Evolutionary conservation across 2,329 filamentous ascomycete species (phyloP).

Genomic region (Colletotrichum filicis): DNA sequence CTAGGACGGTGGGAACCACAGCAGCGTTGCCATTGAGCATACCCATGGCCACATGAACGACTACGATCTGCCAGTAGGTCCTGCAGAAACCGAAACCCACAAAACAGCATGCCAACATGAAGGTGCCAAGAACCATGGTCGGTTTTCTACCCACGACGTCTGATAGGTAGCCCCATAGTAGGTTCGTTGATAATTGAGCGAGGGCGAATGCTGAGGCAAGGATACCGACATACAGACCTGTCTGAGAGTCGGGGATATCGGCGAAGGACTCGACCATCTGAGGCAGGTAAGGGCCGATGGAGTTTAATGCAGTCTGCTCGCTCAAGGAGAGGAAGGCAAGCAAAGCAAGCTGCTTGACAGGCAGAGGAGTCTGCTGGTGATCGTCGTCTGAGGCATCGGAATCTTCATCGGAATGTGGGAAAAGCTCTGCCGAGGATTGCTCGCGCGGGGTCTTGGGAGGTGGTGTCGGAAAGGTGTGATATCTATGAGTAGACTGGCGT

Average conservation of each 20-base stretch:
- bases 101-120: conserved; percentile 86
- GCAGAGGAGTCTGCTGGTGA: conserved; percentile 78
- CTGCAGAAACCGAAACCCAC: conserved; percentile 87
- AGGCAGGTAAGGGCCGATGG: conserved; percentile 93
- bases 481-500: conserved; percentile 65
- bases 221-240: conserved; percentile 88
- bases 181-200: conserved; percentile 92
- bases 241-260: conserved; percentile 75
- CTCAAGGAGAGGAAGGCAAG: conserved; percentile 89
- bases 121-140: conserved; percentile 82
- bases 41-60: conserved; percentile 92
- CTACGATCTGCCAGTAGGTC: conserved; percentile 83
- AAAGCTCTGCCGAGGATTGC: conserved; percentile 48
- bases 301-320: conserved; percentile 97
- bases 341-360: conserved; percentile 83
- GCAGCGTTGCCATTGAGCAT: conserved; percentile 95
- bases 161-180: conserved; percentile 88
- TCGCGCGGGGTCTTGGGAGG: conserved; percentile 75
- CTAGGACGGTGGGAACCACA: conserved; percentile 91
- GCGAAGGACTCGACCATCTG: conserved; percentile 91
- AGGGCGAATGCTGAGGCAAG: conserved; percentile 92
- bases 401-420: conserved; percentile 39
- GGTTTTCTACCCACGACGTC: conserved; percentile 85
- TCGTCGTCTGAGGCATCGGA: conserved; percentile 45
- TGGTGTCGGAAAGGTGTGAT: conserved; percentile 84